Base-by-base conservation (phyloP, 495 filamentous ascomycete genomes). In the Daldinia bambusicola region DNA sequence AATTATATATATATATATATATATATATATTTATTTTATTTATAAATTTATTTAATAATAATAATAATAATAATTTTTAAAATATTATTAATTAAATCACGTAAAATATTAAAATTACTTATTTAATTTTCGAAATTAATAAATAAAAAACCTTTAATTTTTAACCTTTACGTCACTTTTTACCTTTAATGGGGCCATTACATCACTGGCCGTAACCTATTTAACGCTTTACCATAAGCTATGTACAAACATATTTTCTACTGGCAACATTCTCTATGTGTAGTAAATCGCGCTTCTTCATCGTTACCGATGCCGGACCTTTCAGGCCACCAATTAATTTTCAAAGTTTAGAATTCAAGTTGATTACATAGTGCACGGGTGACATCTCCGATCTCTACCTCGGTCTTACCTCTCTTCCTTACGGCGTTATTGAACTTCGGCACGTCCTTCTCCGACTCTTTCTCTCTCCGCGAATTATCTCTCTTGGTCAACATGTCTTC, bases 231-330 rank as follows among this genome's bases (percentile, higher is more conserved):
- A 48, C 8, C 43, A 22, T 2, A 2, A 3, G 6, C 4, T 22
- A 18, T 40, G 38, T 40, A 40, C 18, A 22, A 48, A 48, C 8
- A 48, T 0, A 48, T 45, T 45, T 45, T 45, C 41, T n/a, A 1
- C n/a, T 20, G 1, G 43, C 3, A 48, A 20, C 8, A 48, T n/a
- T n/a, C n/a, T n/a, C n/a, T n/a, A 22, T 12, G 18, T 22, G 20
- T 48, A 10, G 43, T 48, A 48, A 48, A 48, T 48, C 43, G 43
- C 43, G 43, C 43, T 48, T 20, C 43, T 2, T 8, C 43, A 48
- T 48, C 10, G n/a, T 18, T 48, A n/a, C 43, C 43, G 16, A 48
- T 22, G 16, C 43, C 43, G 43, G 43, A 12, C 8, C 2, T 48
- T 48, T 18, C 16, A n/a, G 43, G 43, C 43, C 8, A 48, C 43